Evolutionary conservation across 2,329 filamentous ascomycete genomes (phyloP).

Genomic region (Penicillium sp.): DNA sequence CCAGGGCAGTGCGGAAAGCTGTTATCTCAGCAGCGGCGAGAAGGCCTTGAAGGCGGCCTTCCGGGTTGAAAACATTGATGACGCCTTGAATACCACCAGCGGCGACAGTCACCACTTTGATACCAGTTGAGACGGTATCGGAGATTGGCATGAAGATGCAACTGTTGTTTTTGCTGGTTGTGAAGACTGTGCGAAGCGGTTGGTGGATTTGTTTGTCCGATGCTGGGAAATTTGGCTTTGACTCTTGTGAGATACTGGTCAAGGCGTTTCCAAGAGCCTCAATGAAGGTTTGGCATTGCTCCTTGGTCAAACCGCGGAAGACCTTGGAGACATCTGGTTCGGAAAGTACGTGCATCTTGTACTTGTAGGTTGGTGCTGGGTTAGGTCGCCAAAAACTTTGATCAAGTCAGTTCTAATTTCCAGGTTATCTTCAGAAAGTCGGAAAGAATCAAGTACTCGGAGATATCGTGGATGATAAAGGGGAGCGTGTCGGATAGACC

Average conservation of each 20-base stretch:
- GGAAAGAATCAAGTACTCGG: not conserved
- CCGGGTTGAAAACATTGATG: constrained; percentile 67
- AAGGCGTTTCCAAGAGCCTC: constrained; percentile 38
- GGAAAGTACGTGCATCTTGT: constrained; percentile 38
- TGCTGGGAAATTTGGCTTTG: constrained; percentile 26
- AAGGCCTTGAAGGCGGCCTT: constrained; percentile 66
- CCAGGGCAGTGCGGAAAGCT: constrained; percentile 77
- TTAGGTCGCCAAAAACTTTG: no score
- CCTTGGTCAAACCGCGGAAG: constrained; percentile 33
- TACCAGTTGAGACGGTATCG: constrained; percentile 63
- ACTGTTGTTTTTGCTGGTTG: constrained; percentile 48
- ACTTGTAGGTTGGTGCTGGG: not conserved
- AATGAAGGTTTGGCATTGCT: constrained; percentile 40
- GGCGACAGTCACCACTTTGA: constrained; percentile 69
- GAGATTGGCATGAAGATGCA: constrained; percentile 76
- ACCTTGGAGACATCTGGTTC: constrained; percentile 37
- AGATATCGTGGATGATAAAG: not conserved
- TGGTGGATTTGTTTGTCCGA: constrained; percentile 43
- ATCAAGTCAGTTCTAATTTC: no score
- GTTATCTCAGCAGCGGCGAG: constrained; percentile 75
- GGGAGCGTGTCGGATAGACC: constrained; percentile 4
- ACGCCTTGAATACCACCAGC: constrained; percentile 60
- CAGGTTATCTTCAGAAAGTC: no score
- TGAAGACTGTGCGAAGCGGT: constrained; percentile 45
- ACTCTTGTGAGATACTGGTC: constrained; percentile 30